Base-by-base conservation (phyloP, 2,329 filamentous ascomycete genomes). In the Cytospora chrysosperma region DNA sequence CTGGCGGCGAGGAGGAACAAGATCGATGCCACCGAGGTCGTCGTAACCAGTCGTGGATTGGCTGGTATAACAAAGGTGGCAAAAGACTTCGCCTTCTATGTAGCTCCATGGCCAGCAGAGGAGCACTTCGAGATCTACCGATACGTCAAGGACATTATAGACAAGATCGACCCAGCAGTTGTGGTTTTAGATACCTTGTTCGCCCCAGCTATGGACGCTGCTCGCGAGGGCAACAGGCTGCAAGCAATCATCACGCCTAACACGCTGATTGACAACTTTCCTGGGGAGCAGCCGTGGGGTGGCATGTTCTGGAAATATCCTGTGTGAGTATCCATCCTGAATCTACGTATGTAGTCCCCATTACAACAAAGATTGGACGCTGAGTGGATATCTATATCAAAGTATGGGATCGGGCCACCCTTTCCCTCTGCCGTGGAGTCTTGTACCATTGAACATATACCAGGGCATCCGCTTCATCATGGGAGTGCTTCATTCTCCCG, bases 61-160 rank as follows among this genome's bases (percentile, higher is more conserved):
- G 73, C 51, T 72, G 74, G 34, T 73, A 72, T 4, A 73, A 72
- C 56, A 69, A 73, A 56, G 60, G 74, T 30, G 52, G 72, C 28
- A 74, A 73, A 51, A 68, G 73, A 51, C 27, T 61, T 21, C 30
- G 32, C 27, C 21, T 26, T 4, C 52, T 32, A 34, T 9, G 26
- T 63, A 12, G 19, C 57, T 32, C 64, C 64, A 3, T 66, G 56
- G 56, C 15, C 50, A n/a, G 27, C 24, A 3, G 49, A 60, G 10
- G 61, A 63, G 3, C 64, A 66, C 53, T 37, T 56, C 10, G 56
- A 37, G 12, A 47, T 63, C 15, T 59, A 52, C 27, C 24, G 10
- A 30, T n/a, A 52, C 19, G 32, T 63, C n/a, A 28, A 43, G 2
- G 24, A 50, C 8, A 6, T 69, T 13, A 67, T 70, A 9, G 34